Conservation (phyloP, 2,329 filamentous ascomycete species). For the Ophiostoma sp. region DNA sequence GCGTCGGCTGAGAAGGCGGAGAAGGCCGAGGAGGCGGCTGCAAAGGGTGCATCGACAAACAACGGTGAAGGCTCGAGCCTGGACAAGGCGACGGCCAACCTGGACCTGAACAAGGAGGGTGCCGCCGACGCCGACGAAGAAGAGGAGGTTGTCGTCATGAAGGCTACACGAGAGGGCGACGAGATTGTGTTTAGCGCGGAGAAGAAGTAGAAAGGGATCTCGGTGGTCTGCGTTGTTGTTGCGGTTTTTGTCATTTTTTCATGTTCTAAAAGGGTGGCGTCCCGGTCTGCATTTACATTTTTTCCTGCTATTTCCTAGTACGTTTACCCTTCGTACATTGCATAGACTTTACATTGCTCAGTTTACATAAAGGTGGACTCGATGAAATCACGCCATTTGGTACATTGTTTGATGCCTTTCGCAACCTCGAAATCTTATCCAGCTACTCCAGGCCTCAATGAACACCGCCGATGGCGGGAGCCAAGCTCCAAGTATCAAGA, state of each 20-base stretch:
- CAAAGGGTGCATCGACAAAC: neutral
- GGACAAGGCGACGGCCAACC: slow-evolving; percentile 17
- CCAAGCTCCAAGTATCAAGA: too few species aligned
- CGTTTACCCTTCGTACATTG: neutral
- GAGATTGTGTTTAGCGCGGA: slow-evolving; percentile 11
- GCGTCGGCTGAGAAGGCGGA: slow-evolving; percentile 45
- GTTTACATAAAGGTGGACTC: too few species aligned
- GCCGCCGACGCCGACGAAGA: neutral
- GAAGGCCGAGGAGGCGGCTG: neutral
- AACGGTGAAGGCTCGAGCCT: neutral
- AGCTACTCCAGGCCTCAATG: too few species aligned
- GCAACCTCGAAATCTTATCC: too few species aligned
- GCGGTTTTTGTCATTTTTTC: neutral
- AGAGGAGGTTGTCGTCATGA: slow-evolving; percentile 9
- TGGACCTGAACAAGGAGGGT: slow-evolving; percentile 2
- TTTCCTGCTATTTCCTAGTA: neutral
- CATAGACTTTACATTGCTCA: neutral
- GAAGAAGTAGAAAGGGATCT: neutral
- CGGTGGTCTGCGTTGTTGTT: too few species aligned
- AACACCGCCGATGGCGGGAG: too few species aligned
- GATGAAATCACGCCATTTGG: too few species aligned
- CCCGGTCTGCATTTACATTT: neutral
- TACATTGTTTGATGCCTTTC: too few species aligned
- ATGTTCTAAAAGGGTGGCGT: neutral
- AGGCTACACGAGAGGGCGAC: slow-evolving; percentile 1